A percentile compares a stretch with the other conserved stretches of the same genome.
phyloP scores from a whole-genome alignment of 2,329 filamentous ascomycete species.

The Neurospora sp. region DNA sequence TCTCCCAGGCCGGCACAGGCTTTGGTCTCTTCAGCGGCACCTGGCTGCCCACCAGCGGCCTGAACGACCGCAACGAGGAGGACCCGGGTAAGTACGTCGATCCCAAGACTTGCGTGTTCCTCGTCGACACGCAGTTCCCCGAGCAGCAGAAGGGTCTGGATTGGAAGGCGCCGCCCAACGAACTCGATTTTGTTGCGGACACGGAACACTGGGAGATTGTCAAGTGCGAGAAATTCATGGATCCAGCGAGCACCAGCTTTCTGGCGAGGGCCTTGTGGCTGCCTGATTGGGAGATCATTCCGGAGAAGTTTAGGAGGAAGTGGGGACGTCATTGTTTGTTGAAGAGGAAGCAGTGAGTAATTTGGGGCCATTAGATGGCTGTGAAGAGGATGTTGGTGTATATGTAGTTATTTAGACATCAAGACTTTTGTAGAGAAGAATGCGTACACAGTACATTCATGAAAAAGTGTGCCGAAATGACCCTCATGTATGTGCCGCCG shows the following conservation, averaged over 20 bases:
- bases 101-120: conserved; percentile 64
- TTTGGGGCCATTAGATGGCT: neutral
- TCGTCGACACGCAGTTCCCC: conserved; percentile 81
- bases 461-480: neutral
- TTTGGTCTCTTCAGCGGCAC: conserved; percentile 75
- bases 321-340: conserved; percentile 89
- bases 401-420: neutral
- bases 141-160: conserved; percentile 29
- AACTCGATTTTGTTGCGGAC: conserved; percentile 74
- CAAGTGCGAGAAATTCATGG: conserved; percentile 70
- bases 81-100: conserved; percentile 81
- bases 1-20: conserved; percentile 60
- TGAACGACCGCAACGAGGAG: conserved; percentile 88
- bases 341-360: conserved; percentile 36
- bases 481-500: neutral
- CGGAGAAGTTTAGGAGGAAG: conserved; percentile 57
- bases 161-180: conserved; percentile 46
- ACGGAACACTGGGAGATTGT: conserved; percentile 67
- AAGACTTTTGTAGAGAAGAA: neutral
- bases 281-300: conserved; percentile 61
- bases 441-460: neutral
- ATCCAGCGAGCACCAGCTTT: conserved; percentile 62
- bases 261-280: conserved; percentile 75
- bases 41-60: conserved; percentile 69
- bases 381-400: neutral